Evolutionary conservation across 495 filamentous ascomycete genomes (phyloP), one percentile per base, ranked within the genome.

Genomic region (Xylaria cubensis): DNA sequence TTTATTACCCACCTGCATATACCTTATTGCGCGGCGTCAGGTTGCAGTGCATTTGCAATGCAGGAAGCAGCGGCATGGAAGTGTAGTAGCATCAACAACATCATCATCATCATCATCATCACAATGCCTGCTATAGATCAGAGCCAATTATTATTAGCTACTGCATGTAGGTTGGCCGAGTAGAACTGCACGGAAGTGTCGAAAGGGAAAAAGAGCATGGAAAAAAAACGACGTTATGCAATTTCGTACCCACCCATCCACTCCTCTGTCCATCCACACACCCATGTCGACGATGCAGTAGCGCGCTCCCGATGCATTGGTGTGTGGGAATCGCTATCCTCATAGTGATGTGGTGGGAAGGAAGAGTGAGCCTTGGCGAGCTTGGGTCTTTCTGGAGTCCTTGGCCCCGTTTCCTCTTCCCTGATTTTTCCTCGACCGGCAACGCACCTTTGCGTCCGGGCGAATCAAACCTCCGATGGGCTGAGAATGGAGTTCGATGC

Each of bases 281-380:
- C 55, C 41, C 67, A 51, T 48, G 51, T 32, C 59, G 58, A 62
- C 21, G 41, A 70, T 50, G 55, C 55, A 61, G 67, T 62, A 77
- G 77, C 51, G 75, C 75, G 73, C 75, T 75, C 73, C 75, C 75
- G 75, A 70, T 53, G 70, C 64, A 73, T 77, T 78, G 75, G 73
- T 78, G 77, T 78, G 71, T 76, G 74, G 76, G 71, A 74, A 67
- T 59, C 53, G 64, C 50, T 65, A 46, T 62, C 55, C 66, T 64
- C 69, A 56, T 70, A 15, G 39, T 50, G 67, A 62, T 55, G 39
- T 32, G 67, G 32, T 7, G 67, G 32, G 2, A 19, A 44, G 19
- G 21, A 29, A 32, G 3, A 58, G 51, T 56, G 48, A 71, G 59
- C 59, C 61, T 64, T n/a, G n/a, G n/a, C n/a, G n/a, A n/a, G n/a